Conservation (phyloP, 108 stramenopile genomes). For the Fragilaria radians region DNA sequence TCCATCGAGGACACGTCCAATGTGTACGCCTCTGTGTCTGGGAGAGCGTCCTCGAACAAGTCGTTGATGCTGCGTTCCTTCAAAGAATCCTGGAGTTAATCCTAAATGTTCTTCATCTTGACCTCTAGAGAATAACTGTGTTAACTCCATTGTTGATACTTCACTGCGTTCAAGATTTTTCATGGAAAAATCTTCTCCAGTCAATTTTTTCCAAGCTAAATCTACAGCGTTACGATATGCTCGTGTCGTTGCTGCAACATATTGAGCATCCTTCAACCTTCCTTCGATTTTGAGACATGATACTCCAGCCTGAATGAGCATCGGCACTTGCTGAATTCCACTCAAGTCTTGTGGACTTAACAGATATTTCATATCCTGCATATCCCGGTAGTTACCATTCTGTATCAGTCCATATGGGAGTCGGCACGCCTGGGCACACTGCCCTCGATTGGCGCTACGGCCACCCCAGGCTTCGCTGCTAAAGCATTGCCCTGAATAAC, state of each 20-base stretch:
- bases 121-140: conserved; percentile 66
- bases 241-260: conserved; percentile 72
- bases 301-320: conserved; percentile 54
- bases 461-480: conserved; percentile 67
- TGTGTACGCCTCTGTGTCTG: conserved; percentile 61
- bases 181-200: conserved; percentile 7
- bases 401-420: conserved; percentile 65
- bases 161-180: too few species aligned
- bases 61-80: conserved; percentile 58
- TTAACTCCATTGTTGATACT: conserved; percentile 43
- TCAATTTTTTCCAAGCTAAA: conserved; percentile 48
- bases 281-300: conserved; percentile 78
- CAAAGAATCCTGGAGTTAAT: conserved; percentile 65
- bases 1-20: conserved; percentile 39
- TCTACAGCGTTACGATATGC: conserved; percentile 75
- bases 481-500: conserved; percentile 71
- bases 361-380: conserved; percentile 51
- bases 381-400: conserved; percentile 47
- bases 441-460: conserved; percentile 64
- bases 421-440: conserved; percentile 79
- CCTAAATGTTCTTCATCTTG: conserved; percentile 66
- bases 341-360: conserved; percentile 74
- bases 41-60: conserved; percentile 64
- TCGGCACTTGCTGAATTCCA: conserved; percentile 61
- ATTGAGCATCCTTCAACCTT: conserved; percentile 64